Evolutionary conservation across 2,329 filamentous ascomycete species (phyloP).

Genomic region (Coleophoma eucalyptorum): DNA sequence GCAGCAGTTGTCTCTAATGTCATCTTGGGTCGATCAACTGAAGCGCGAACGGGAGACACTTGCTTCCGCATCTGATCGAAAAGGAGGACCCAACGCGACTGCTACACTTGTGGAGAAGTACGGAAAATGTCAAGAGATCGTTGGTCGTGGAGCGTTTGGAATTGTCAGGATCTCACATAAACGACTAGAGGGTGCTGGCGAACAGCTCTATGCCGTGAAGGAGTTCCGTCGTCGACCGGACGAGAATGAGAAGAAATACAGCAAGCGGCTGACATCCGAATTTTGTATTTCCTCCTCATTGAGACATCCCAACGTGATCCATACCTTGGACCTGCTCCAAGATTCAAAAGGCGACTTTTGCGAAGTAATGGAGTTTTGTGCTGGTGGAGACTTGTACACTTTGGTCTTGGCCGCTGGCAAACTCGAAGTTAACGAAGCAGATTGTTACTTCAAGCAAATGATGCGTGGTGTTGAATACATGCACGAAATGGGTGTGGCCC

Average conservation of each 20-base stretch:
- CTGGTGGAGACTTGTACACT: slow-evolving; percentile 92
- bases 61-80: slow-evolving; percentile 68
- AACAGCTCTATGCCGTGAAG: slow-evolving; percentile 96
- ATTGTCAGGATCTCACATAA: slow-evolving; percentile 98
- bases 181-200: slow-evolving; percentile 73
- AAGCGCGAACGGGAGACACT: slow-evolving; percentile 76
- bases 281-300: slow-evolving; percentile 98
- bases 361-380: slow-evolving; percentile 99
- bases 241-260: slow-evolving; percentile 95
- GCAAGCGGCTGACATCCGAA: slow-evolving; percentile 93
- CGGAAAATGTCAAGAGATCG: slow-evolving; percentile 95
- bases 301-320: slow-evolving; percentile 95
- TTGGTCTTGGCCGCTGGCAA: slow-evolving; percentile 88
- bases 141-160: slow-evolving; percentile 93
- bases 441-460: slow-evolving; percentile 98
- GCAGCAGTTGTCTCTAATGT: slow-evolving; percentile 86
- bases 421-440: slow-evolving; percentile 86
- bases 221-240: slow-evolving; percentile 93
- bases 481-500: slow-evolving; percentile 98
- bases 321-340: slow-evolving; percentile 91
- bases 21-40: slow-evolving; percentile 92
- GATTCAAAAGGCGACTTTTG: slow-evolving; percentile 97
- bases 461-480: slow-evolving; percentile 99
- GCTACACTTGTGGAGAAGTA: slow-evolving; percentile 91
- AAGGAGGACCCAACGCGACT: slow-evolving; percentile 68